Evolutionary conservation across 495 filamentous ascomycete genomes (phyloP).

Genomic region (Tuber magnatum): DNA sequence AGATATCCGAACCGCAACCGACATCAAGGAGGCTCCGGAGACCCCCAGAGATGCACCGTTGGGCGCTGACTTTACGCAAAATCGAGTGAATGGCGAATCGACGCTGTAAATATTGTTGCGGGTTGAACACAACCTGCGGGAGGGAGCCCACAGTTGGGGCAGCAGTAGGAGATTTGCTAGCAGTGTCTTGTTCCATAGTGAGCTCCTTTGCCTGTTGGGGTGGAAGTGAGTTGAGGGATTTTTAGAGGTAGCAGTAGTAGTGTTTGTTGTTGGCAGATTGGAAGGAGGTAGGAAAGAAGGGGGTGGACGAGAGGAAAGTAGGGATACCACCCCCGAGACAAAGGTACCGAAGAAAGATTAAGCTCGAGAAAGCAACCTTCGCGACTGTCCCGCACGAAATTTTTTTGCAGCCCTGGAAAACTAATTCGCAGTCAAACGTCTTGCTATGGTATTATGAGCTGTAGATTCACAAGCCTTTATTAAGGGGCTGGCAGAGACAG

Average conservation of each 20-base stretch:
- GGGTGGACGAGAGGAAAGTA: neutral
- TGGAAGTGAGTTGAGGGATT: neutral
- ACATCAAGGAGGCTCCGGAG: conserved; percentile 36
- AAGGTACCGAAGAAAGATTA: neutral
- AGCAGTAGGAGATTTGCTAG: neutral
- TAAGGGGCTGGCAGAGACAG: neutral
- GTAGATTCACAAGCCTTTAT: neutral
- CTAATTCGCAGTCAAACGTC: neutral
- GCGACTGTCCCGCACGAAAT: neutral
- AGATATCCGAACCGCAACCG: conserved; percentile 32
- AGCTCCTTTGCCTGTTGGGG: neutral
- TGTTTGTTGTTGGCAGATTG: neutral
- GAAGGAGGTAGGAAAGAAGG: neutral
- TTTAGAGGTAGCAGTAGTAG: neutral
- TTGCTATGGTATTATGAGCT: neutral
- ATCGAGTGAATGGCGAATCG: conserved; percentile 27
- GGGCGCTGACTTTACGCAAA: conserved; percentile 13
- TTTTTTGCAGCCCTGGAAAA: neutral
- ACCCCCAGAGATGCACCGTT: conserved; percentile 15
- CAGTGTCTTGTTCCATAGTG: neutral
- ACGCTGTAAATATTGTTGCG: conserved; percentile 35
- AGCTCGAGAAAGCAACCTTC: neutral
- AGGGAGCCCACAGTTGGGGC: neutral
- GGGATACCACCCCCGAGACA: neutral
- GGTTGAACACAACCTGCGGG: conserved; percentile 27